Evolutionary conservation across 2,329 filamentous ascomycete genomes (phyloP), one percentile per base, ranked within the genome.

Genomic region (Xylaria sp.): DNA sequence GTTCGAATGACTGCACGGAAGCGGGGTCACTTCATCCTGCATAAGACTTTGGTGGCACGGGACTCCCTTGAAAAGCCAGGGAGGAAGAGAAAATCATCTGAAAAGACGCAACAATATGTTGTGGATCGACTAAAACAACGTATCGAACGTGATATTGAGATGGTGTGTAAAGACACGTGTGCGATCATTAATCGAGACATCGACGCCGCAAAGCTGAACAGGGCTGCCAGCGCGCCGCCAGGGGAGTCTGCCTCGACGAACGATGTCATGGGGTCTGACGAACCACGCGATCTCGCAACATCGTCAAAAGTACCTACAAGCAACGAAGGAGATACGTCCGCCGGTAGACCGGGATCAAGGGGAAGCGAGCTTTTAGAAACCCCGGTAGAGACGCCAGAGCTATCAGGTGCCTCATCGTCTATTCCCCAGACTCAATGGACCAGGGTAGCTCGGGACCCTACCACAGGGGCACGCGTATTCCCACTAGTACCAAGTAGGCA

Each of bases 121-220:
- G 72, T 85, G 7, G 76, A 80, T 2, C 79, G 79, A 8, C 78
- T 88, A 28, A 82, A 81, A 66, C 77, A 81, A 12, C 83, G 84
- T 23, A 84, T 88, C 52, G 80, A 84, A 46, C 75, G 77, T 9
- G 86, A 87, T 63, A 81, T 88, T 25, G 81, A 83, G 50, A 82
- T 82, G 76, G 77, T 87, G 20, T 86, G 84, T 72, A 84, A 81
- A 70, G 86, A 88, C 70, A 87, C 86, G 1, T 84, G 84, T 69
- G 81, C 81, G 15, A 78, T 87, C 20, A 79, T 81, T 46, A 78
- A 80, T 62, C 74, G 78, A 28, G 76, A 78, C 12, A 63, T 74
- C 6, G 61, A 57, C 55, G 55, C 66, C 20, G 12, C 60, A 9
- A 66, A 60, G 34, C 58, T n/a, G 7, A 55, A 64, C 7, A 68